Percentiles rank a stretch among this genome's conserved stretches.
phyloP scores from a whole-genome alignment of 2,329 filamentous ascomycete genomes.

The Ascochyta fabae region DNA sequence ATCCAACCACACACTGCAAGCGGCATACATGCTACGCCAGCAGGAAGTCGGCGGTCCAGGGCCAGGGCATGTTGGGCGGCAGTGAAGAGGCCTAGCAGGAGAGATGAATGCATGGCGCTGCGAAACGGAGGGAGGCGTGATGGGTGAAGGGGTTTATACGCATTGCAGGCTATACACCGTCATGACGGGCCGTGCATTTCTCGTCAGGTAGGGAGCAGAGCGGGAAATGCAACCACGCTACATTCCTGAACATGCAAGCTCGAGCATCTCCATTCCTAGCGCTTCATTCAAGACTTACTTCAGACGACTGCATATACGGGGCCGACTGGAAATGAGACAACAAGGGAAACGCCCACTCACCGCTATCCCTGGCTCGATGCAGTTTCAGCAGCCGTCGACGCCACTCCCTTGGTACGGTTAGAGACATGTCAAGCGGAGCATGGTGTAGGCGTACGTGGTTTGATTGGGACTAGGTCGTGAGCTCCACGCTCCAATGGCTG shows the following conservation, averaged over 20 bases:
- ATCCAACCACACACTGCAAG: background rate
- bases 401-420: constrained; percentile 40
- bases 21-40: background rate
- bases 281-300: constrained; percentile 13
- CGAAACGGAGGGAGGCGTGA: background rate
- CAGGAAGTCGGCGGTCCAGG: constrained; percentile 1
- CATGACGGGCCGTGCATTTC: constrained; percentile 6
- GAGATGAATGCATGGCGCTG: constrained; percentile 6
- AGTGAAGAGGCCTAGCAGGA: background rate
- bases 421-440: constrained; percentile 37
- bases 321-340: background rate
- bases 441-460: constrained; percentile 45
- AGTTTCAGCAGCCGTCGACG: constrained; percentile 3
- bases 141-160: background rate
- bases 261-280: constrained; percentile 14
- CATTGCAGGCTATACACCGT: constrained; percentile 7
- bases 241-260: constrained; percentile 16
- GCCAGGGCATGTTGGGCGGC: background rate
- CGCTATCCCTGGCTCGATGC: constrained; percentile 7
- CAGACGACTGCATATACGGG: constrained; percentile 9
- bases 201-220: constrained; percentile 1
- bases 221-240: constrained; percentile 16
- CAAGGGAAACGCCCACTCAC: constrained; percentile 2
- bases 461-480: constrained; percentile 39
- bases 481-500: constrained; percentile 23